Base-by-base conservation (phyloP, 805 yeast genomes). In the Suhomyces vadensis region DNA sequence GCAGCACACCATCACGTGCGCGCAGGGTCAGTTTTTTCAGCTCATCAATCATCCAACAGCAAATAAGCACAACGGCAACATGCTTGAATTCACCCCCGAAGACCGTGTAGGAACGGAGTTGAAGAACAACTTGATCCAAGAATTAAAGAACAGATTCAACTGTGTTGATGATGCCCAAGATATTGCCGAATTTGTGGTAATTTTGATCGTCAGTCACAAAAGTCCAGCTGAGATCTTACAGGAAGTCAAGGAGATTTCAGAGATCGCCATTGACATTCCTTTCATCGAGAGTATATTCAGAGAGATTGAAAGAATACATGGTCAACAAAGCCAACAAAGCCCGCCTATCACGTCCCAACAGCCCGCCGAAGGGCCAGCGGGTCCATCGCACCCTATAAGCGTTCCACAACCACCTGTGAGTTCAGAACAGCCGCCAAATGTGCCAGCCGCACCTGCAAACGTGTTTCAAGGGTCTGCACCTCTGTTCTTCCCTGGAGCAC, bases 121-220 rank as follows among this genome's bases (percentile, higher is more conserved):
- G 43, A 65, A 61, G 49, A 60, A 61, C 6, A 61, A 63, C 39
- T 57, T 71, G 39, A 56, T 63, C 16, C 61, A 61, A 27, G 75
- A 71, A 52, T 56, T 71, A 41, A 58, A 58, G 27, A 64, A 57
- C 43, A 60, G 67, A 35, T 70, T 52, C 53, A 61, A 58, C 48
- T 60, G 64, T 22, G 58, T 60, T 5, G 75, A 69, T 37, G 76
- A 71, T 46, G 74, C 76, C 16, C 64, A 66, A 36, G 84, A 82
- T 53, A 82, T 83, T 33, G 87, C 94, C 10, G 94, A 86, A 61
- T 86, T 78, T 56, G 80, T 86, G 44, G 75, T 82, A n/a, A 75
- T 85, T 35, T 69, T 86, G 61, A 83, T 86, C 48, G 82, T 83
- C 10, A 84, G 83, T 52, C 82, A 83, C 53, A 81, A 83, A 55